These are phyloP conservation scores for Microbotryomycetes sp. DNA, from an alignment of 1,284 basidiomycete species.

Conservation along the genomic window DNA sequence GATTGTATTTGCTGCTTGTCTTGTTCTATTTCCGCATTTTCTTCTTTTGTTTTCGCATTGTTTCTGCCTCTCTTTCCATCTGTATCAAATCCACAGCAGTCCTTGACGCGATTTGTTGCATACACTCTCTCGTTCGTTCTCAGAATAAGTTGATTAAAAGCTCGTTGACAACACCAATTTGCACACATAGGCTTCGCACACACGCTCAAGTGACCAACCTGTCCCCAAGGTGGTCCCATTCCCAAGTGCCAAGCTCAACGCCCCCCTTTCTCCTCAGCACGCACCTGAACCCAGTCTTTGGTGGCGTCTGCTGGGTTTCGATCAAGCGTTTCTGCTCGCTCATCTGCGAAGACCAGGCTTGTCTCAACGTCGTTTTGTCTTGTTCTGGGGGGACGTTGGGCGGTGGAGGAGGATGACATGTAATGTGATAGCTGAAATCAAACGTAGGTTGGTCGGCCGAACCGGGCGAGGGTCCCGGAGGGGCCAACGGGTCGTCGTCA, in stretches of 20 bases:
- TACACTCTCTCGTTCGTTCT: too few relatives aligned
- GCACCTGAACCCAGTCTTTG: conserved; percentile 9
- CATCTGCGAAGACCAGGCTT: background rate
- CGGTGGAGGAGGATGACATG: conserved; percentile 37
- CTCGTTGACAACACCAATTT: background rate
- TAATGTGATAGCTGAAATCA: conserved; percentile 48
- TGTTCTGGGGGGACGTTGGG: conserved; percentile 36
- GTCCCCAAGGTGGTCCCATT: conserved; percentile 6
- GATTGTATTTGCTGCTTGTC: too few relatives aligned
- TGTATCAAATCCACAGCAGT: too few relatives aligned
- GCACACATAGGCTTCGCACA: background rate
- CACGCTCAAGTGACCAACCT: conserved; percentile 5
- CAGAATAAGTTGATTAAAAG: too few relatives aligned
- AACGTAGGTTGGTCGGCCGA: conserved; percentile 11
- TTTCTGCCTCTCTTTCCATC: background rate
- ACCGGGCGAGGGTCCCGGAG: background rate
- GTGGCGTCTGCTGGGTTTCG: background rate
- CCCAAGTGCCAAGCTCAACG: conserved; percentile 19
- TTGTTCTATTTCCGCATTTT: too few relatives aligned
- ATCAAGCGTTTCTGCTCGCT: background rate
- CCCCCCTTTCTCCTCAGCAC: conserved; percentile 16
- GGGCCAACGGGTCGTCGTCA: background rate
- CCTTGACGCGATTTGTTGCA: too few relatives aligned
- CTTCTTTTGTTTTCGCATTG: too few relatives aligned
- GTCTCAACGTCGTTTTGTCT: conserved; percentile 33